A percentile compares a stretch with the other conserved stretches of the same genome.
Evolutionary conservation across 345 rosid genomes (phyloP).

Genomic region (Sisymbrium altissimum): DNA sequence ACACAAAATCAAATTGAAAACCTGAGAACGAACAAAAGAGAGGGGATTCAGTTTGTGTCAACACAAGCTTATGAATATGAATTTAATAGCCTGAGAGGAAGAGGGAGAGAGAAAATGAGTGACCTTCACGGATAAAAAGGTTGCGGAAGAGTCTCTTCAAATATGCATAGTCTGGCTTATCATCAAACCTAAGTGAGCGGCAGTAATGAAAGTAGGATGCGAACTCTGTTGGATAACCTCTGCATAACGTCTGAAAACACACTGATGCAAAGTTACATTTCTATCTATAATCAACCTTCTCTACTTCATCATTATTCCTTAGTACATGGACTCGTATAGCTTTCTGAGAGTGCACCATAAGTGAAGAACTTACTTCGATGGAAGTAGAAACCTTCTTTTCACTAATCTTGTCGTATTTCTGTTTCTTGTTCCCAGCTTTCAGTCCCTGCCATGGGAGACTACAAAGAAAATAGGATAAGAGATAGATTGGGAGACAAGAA

Average conservation of each 20-base stretch:
- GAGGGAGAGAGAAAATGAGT: not conserved
- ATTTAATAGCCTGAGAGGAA: not conserved
- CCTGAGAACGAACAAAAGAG: conserved; percentile 46
- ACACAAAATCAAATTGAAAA: conserved; percentile 91
- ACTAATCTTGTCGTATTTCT: conserved; percentile 92
- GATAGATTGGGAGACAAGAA: not conserved
- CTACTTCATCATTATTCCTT: not conserved
- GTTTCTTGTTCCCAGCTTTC: conserved; percentile 96
- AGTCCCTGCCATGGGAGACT: conserved; percentile 99
- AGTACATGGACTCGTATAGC: not conserved
- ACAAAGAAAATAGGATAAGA: conserved; percentile 3
- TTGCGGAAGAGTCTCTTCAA: conserved; percentile 91
- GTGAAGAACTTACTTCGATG: conserved; percentile 42
- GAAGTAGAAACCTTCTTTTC: conserved; percentile 96
- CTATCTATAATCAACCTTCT: conserved; percentile 1
- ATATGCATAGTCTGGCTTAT: conserved; percentile 94
- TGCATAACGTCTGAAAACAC: conserved; percentile 66
- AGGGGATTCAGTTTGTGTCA: not conserved
- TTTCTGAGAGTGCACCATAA: not conserved
- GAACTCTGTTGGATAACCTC: conserved; percentile 94
- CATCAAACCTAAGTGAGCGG: conserved; percentile 87
- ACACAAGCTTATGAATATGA: not conserved
- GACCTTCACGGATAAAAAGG: conserved; percentile 94
- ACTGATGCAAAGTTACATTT: conserved; percentile 22
- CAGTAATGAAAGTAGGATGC: conserved; percentile 96